A percentile compares a stretch with the other conserved stretches of the same genome.
Evolutionary conservation across 768 basidiomycete species (phyloP).

Genomic region (Dioszegia crocea): DNA sequence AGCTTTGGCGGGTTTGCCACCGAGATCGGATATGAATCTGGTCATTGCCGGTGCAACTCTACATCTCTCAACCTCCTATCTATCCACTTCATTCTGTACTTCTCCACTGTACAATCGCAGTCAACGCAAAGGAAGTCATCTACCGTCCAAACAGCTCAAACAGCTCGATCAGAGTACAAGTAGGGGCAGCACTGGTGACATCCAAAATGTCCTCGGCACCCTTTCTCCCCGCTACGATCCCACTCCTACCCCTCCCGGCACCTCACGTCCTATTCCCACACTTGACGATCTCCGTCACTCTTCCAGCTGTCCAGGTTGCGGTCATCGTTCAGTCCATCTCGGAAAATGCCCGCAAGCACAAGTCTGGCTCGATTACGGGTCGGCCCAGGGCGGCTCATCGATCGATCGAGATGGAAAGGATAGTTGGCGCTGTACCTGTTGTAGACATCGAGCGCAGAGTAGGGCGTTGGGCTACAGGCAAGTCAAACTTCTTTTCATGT

Average conservation of each 20-base stretch:
- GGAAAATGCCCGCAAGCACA: constrained; percentile 58
- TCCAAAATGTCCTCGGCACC: constrained; percentile 17
- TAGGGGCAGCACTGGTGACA: too few relatives aligned
- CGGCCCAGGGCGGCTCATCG: neutral
- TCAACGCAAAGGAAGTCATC: too few relatives aligned
- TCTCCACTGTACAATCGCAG: too few relatives aligned
- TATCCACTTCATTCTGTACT: too few relatives aligned
- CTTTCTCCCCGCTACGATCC: constrained; percentile 54
- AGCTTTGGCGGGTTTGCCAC: too few relatives aligned
- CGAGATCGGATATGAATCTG: too few relatives aligned
- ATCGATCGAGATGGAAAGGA: constrained; percentile 9
- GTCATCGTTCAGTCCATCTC: constrained; percentile 65
- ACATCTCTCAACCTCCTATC: too few relatives aligned
- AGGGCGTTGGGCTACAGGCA: constrained; percentile 40
- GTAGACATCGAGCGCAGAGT: constrained; percentile 38
- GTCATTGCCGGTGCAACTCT: too few relatives aligned
- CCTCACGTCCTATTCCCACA: constrained; percentile 73
- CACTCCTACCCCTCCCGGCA: constrained; percentile 65
- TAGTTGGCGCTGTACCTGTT: constrained; percentile 35
- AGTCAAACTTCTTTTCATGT: neutral
- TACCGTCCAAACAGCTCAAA: too few relatives aligned
- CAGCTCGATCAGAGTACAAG: too few relatives aligned
- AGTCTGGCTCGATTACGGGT: constrained; percentile 6
- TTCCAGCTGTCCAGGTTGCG: constrained; percentile 59
- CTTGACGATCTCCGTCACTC: constrained; percentile 64